Evolutionary conservation across 345 rosid species (phyloP).

Genomic region (Aegle marmelos): DNA sequence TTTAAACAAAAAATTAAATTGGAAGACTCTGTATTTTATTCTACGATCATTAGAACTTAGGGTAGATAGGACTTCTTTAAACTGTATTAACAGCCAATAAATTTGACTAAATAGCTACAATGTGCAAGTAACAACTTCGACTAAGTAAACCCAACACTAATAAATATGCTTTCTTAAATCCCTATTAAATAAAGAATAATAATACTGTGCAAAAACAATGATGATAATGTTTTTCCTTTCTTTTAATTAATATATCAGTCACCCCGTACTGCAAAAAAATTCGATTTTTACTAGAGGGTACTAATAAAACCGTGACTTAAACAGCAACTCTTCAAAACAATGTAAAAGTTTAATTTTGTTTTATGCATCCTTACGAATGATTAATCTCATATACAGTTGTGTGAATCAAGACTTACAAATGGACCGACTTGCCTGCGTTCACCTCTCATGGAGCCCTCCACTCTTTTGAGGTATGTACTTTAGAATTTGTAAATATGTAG

Average conservation of each 20-base stretch:
- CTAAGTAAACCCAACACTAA: neutral
- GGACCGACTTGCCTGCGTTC: too few species aligned
- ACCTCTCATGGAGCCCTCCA: neutral
- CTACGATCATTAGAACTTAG: too few species aligned
- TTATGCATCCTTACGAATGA: neutral
- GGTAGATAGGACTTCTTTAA: too few species aligned
- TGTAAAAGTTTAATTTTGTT: slow-evolving; percentile 12
- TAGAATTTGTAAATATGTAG: neutral
- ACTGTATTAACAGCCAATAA: too few species aligned
- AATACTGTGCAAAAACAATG: neutral
- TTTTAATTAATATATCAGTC: too few species aligned
- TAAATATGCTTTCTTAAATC: too few species aligned
- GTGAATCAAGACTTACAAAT: neutral
- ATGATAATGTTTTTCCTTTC: neutral
- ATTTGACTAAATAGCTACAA: too few species aligned
- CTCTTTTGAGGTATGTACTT: neutral
- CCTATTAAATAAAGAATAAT: neutral
- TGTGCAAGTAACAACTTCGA: too few species aligned
- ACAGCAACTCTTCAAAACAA: neutral
- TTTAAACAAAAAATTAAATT: too few species aligned
- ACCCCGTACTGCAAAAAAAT: neutral
- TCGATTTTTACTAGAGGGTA: too few species aligned
- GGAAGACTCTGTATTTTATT: too few species aligned
- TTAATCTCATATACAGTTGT: neutral
- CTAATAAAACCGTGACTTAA: neutral